Percentiles rank a stretch among this genome's conserved stretches.
These are phyloP conservation scores for Lactarius vividus DNA, from an alignment of 768 basidiomycete genomes.

Conservation along the genomic window DNA sequence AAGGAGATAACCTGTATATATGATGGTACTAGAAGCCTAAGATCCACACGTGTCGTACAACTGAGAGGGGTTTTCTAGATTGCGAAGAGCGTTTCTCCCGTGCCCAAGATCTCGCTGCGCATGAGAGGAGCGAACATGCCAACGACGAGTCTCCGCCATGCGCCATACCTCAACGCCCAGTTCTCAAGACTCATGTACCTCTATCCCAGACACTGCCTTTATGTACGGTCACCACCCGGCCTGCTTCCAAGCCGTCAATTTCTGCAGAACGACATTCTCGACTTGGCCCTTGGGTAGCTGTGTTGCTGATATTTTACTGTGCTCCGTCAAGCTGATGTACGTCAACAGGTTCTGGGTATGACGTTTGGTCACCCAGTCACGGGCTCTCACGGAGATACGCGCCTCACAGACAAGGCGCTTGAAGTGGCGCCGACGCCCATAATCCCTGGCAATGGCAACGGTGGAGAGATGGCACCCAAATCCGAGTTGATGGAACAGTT, in stretches of 20 bases:
- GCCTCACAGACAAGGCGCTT: constrained; percentile 14
- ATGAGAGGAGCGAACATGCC: constrained; percentile 20
- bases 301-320: neutral
- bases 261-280: constrained; percentile 22
- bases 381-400: constrained; percentile 2
- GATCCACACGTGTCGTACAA: neutral
- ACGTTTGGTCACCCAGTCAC: constrained; percentile 9
- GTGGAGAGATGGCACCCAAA: neutral
- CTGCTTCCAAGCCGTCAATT: constrained; percentile 13
- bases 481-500: neutral
- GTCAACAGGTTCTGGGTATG: constrained; percentile 14
- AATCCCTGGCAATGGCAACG: neutral
- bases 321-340: constrained; percentile 8
- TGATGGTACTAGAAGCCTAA: constrained; percentile 12
- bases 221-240: constrained; percentile 15
- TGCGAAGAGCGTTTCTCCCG: constrained; percentile 24
- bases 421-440: neutral
- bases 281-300: constrained; percentile 24
- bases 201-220: constrained; percentile 18
- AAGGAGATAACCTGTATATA: constrained; percentile 17
- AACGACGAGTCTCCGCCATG: constrained; percentile 14
- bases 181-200: neutral
- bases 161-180: constrained; percentile 16
- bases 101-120: constrained; percentile 14
- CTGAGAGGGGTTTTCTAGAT: constrained; percentile 15